Evolutionary conservation across 179 eudicot species (phyloP).

Genomic region (Gypsophila paniculata): DNA sequence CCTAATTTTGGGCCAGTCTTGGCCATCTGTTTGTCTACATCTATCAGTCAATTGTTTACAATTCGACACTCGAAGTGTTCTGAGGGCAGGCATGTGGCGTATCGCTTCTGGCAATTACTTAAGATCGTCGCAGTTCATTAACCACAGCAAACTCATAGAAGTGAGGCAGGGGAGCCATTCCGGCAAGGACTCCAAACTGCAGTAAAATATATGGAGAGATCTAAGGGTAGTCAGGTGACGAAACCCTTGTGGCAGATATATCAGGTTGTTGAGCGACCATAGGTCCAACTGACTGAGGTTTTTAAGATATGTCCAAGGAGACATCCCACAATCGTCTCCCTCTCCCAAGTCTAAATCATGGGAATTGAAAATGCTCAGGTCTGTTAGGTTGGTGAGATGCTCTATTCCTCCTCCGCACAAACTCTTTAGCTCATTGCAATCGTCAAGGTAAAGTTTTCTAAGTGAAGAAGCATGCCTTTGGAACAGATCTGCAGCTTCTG

Average conservation of each 20-base stretch:
- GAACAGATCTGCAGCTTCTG: neutral
- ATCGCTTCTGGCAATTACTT: conserved; percentile 15
- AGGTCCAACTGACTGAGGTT: neutral
- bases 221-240: conserved; percentile 10
- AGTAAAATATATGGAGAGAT: neutral
- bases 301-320: conserved; percentile 3
- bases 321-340: neutral
- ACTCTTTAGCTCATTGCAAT: neutral
- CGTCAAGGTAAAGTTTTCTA: fast-evolving
- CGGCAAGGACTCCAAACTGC: conserved; percentile 5
- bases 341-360: neutral
- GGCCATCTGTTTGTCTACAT: neutral
- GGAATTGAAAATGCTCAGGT: neutral
- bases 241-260: conserved; percentile 17
- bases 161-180: conserved; percentile 6
- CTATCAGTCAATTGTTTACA: neutral
- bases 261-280: neutral
- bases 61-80: neutral
- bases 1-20: conserved; percentile 14
- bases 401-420: neutral
- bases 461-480: neutral
- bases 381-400: neutral
- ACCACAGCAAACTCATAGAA: neutral
- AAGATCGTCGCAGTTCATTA: neutral
- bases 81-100: neutral